Conservation (phyloP, 2,329 filamentous ascomycete species). For the Fusarium xyrophilum region DNA sequence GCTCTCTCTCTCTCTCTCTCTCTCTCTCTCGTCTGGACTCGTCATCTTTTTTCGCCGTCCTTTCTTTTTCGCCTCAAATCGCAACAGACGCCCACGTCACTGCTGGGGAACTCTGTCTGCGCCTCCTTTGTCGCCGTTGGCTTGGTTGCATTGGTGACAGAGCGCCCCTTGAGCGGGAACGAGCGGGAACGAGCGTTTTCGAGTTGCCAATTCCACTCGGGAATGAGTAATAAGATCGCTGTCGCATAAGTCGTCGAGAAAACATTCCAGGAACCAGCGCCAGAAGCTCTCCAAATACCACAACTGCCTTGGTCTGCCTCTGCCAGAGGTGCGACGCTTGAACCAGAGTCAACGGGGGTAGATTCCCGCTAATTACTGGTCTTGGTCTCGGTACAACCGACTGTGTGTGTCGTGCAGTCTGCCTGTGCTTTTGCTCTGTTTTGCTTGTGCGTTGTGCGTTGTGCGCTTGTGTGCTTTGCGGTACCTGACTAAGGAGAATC, state of each 20-base stretch:
- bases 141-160: constrained; percentile 30
- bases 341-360: constrained; percentile 22
- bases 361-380: constrained; percentile 30
- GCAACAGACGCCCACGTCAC: constrained; percentile 16
- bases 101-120: constrained; percentile 8
- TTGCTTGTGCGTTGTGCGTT: constrained; percentile 19
- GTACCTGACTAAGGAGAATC: constrained; percentile 26
- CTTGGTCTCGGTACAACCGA: constrained; percentile 18
- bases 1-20: not conserved
- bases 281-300: constrained; percentile 19
- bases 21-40: constrained; percentile 13
- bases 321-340: constrained; percentile 24
- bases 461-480: constrained; percentile 15
- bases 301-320: constrained; percentile 6
- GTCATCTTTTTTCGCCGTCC: not conserved
- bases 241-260: constrained; percentile 33
- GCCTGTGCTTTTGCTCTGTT: constrained; percentile 13
- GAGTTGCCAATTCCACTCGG: constrained; percentile 26
- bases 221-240: constrained; percentile 38
- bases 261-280: constrained; percentile 34
- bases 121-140: constrained; percentile 18
- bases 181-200: constrained; percentile 11
- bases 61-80: constrained; percentile 1
- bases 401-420: constrained; percentile 28
- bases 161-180: constrained; percentile 11